Percentiles rank a stretch among this genome's conserved stretches.
These are phyloP conservation scores for Globisporangium solare DNA, from an alignment of 352 stramenopile genomes.

Conservation along the genomic window DNA sequence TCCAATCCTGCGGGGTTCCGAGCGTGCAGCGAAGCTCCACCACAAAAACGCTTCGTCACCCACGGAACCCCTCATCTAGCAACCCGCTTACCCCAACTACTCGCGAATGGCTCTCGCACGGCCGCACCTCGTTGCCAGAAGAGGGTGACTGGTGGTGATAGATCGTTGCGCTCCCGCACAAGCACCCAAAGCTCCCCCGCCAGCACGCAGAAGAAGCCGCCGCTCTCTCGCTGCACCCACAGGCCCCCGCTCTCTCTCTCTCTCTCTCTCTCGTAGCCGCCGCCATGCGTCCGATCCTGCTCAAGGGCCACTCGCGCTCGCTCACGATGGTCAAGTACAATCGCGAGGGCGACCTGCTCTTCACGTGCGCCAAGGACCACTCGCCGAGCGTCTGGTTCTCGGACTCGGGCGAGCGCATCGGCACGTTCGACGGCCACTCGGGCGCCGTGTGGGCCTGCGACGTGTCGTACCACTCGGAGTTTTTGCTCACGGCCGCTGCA, in stretches of 20 bases:
- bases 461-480: constrained; percentile 90
- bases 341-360: constrained; percentile 97
- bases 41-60: not conserved
- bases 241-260: not conserved
- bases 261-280: not conserved
- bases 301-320: constrained; percentile 98
- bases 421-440: constrained; percentile 96
- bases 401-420: constrained; percentile 93
- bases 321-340: constrained; percentile 99
- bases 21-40: constrained; percentile 4
- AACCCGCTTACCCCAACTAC: too few species aligned
- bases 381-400: constrained; percentile 96
- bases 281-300: constrained; percentile 94
- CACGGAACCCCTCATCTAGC: not conserved
- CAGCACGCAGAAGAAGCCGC: not conserved
- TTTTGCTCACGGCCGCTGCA: constrained; percentile 94
- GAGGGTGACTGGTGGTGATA: constrained; percentile 17
- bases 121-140: constrained; percentile 3
- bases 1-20: not conserved
- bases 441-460: constrained; percentile 97
- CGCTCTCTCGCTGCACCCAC: not conserved
- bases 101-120: not conserved
- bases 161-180: constrained; percentile 1
- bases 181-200: not conserved
- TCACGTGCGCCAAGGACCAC: constrained; percentile 96